phyloP scores from a whole-genome alignment of 2,329 filamentous ascomycete species.

The Acephala macrosclerotiorum region DNA sequence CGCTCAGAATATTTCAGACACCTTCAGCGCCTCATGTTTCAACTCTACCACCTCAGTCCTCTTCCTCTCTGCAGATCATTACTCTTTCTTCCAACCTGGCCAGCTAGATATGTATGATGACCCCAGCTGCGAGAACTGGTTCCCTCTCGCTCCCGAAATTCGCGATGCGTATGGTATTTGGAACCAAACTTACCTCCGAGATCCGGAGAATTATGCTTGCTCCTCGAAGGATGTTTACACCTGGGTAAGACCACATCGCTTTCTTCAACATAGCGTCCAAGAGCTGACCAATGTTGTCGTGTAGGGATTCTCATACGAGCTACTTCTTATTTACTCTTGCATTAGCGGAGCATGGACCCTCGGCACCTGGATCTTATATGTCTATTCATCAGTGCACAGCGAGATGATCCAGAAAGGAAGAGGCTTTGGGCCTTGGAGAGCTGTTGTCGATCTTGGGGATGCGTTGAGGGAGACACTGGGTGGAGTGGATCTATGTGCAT shows the following conservation, averaged over 20 bases:
- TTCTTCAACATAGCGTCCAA: too few relatives aligned
- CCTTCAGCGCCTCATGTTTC: not conserved
- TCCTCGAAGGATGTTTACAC: not conserved
- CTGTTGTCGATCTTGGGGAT: constrained; percentile 3
- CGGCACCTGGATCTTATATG: not conserved
- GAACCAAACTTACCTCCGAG: not conserved
- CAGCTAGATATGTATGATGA: constrained; percentile 4
- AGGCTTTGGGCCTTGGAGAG: not conserved
- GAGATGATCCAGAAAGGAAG: constrained; percentile 6
- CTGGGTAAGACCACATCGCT: not conserved
- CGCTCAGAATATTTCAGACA: not conserved
- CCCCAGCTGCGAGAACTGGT: constrained; percentile 9
- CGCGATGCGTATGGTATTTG: not conserved
- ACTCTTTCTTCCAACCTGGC: not conserved
- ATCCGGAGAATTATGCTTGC: constrained; percentile 3
- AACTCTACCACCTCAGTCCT: not conserved
- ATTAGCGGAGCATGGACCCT: constrained; percentile 6
- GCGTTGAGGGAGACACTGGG: not conserved
- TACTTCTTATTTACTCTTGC: constrained; percentile 5
- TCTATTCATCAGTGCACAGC: constrained; percentile 6
- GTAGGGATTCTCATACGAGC: constrained; percentile 12
- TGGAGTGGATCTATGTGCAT: not conserved
- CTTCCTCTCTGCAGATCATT: constrained; percentile 2
- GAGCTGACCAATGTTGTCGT: too few relatives aligned
- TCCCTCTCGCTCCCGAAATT: constrained; percentile 2